Conservation (phyloP, 495 filamentous ascomycete species). For the Penicillium lagena region DNA sequence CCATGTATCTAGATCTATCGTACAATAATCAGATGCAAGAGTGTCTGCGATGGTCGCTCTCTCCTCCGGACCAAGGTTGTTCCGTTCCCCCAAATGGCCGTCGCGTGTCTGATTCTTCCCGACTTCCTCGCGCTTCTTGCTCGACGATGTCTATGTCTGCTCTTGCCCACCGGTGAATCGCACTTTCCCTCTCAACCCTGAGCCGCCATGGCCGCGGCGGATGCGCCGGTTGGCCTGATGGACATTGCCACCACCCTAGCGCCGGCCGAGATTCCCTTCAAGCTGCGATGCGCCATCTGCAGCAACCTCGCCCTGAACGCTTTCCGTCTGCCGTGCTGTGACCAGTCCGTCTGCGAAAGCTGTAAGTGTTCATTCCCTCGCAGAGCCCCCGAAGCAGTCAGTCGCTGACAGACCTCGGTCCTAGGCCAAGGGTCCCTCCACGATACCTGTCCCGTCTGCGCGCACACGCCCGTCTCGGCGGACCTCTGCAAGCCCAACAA, state of each 20-base stretch:
- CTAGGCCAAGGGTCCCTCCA: slow-evolving; percentile 71
- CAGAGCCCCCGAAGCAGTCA: neutral
- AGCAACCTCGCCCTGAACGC: slow-evolving; percentile 87
- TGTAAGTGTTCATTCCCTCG: slow-evolving; percentile 50
- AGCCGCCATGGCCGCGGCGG: slow-evolving; percentile 31
- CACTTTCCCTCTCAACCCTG: neutral
- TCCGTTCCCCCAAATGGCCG: too few species aligned
- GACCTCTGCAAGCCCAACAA: slow-evolving; percentile 88
- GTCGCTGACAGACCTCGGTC: slow-evolving; percentile 16
- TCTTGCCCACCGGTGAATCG: too few species aligned
- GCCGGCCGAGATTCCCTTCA: slow-evolving; percentile 84
- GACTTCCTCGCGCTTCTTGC: too few species aligned
- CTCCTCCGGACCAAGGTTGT: too few species aligned
- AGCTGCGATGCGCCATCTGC: slow-evolving; percentile 90
- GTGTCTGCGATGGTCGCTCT: too few species aligned
- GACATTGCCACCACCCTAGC: slow-evolving; percentile 62
- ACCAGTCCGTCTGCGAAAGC: slow-evolving; percentile 85
- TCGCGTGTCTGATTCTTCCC: too few species aligned
- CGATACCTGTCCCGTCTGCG: slow-evolving; percentile 84
- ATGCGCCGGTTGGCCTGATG: slow-evolving; percentile 39
- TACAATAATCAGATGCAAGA: too few species aligned
- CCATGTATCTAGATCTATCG: too few species aligned
- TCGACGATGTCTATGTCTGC: too few species aligned
- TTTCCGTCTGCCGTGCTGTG: slow-evolving; percentile 88
- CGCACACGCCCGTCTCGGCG: slow-evolving; percentile 75